Evolutionary conservation across 257 asterid species (phyloP), one percentile per base, ranked within the genome.

Genomic region (Jaltomata sinuosa): DNA sequence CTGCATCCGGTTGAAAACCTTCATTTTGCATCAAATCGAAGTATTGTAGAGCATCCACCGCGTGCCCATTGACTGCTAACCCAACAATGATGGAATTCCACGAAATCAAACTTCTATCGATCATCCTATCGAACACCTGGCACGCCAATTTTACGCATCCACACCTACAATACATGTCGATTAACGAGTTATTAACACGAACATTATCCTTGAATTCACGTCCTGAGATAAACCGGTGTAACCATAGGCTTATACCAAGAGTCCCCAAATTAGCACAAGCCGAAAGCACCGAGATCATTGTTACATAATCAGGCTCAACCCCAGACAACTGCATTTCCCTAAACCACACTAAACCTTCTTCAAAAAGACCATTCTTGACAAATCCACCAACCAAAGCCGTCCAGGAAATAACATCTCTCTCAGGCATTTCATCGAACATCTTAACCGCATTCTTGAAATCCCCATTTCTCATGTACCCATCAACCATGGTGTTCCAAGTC

Each of bases 51-150:
- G 97, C 94, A 83, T 88, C 90, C 32, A 88, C 89, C 3, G 93
- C 93, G 8, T 88, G 79, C 6, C 94, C 97, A 65, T 91, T 95
- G 82, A 89, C 85, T 29, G 98, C 97, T 77, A 92, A 89, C 27
- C 97, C 98, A 0, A 90, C 95, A 81, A 95, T 89, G 49, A 91
- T 88, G 9, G 96, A 93, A 87, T 95, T 95, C 97, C 97, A 95
- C 0, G 98, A 92, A 79, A 95, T 96, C 59, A 95, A 76, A 89
- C 85, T 95, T 80, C 94, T 85, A 3, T 31, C 84, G 12, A 85
- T 77, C 98, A 95, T 92, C 57, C 80, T 83, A 19, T 89, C 69
- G n/a, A 95, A 93, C 29, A 95, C 92, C 86, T 91, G 92, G 14
- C 90, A 81, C 6, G 96, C 97, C 50, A 93, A 90, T 50, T 94